These are phyloP conservation scores for Bjerkandera adusta DNA, from an alignment of 1,284 basidiomycete genomes.

Conservation along the genomic window DNA sequence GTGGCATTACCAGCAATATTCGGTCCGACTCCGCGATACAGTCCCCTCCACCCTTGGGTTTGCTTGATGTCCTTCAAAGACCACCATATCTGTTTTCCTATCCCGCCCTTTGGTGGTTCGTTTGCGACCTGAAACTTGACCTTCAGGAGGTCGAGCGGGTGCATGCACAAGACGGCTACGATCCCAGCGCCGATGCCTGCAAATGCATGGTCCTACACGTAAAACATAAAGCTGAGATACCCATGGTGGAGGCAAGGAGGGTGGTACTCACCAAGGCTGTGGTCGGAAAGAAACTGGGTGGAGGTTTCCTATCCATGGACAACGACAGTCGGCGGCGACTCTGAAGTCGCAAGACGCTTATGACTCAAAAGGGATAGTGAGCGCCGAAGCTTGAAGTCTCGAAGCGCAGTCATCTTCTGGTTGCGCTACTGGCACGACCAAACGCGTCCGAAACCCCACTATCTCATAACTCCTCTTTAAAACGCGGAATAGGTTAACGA, in stretches of 20 bases:
- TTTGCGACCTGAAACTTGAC: constrained; percentile 94
- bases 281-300: constrained; percentile 71
- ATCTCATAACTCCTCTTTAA: too few species aligned
- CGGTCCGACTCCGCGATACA: constrained; percentile 89
- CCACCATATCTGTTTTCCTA: constrained; percentile 79
- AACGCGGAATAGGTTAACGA: too few species aligned
- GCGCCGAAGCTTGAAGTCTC: too few species aligned
- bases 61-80: constrained; percentile 75
- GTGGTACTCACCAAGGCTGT: constrained; percentile 49
- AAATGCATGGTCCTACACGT: constrained; percentile 82
- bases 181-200: constrained; percentile 94
- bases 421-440: too few species aligned
- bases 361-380: too few species aligned
- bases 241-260: not conserved
- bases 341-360: too few species aligned
- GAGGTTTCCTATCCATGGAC: constrained; percentile 16
- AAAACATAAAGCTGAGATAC: constrained; percentile 10
- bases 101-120: constrained; percentile 52
- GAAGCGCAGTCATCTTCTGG: too few species aligned
- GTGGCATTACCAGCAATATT: constrained; percentile 97
- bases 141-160: constrained; percentile 96
- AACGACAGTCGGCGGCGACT: too few species aligned
- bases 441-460: too few species aligned
- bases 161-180: constrained; percentile 94
- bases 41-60: constrained; percentile 78